These are phyloP conservation scores for Kockiozyma suomiensis DNA, from an alignment of 805 yeast species.

Conservation along the genomic window DNA sequence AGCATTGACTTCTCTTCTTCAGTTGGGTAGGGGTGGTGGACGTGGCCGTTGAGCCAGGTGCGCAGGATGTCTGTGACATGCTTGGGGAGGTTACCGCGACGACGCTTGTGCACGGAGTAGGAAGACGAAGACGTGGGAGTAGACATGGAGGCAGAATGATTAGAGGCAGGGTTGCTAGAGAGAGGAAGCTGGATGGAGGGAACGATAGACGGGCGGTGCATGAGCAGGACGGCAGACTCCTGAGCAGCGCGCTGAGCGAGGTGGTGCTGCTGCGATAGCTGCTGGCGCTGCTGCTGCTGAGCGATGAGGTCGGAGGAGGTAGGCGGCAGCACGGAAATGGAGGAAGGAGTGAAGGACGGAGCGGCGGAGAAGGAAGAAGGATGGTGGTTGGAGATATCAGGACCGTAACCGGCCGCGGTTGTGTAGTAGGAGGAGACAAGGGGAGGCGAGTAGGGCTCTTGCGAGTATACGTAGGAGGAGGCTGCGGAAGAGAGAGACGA, in stretches of 20 bases:
- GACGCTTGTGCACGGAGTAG: constrained; percentile 39
- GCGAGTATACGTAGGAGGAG: constrained; percentile 3
- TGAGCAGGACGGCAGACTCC: constrained; percentile 6
- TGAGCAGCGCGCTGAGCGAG: constrained; percentile 10
- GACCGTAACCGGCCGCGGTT: constrained; percentile 19
- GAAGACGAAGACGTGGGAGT: constrained; percentile 2
- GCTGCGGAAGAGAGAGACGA: constrained; percentile 13
- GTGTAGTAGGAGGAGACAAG: constrained; percentile 18
- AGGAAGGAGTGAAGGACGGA: not conserved
- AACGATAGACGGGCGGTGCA: not conserved
- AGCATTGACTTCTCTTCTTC: constrained; percentile 73
- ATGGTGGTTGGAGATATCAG: constrained; percentile 12
- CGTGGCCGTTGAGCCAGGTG: constrained; percentile 71
- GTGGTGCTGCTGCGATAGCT: constrained; percentile 21
- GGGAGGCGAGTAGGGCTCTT: constrained; percentile 12
- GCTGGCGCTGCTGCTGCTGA: constrained; percentile 6
- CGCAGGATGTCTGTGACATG: constrained; percentile 73
- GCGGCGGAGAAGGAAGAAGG: constrained; percentile 4
- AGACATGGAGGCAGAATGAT: not conserved
- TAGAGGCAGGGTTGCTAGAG: not conserved
- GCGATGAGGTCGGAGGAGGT: not conserved
- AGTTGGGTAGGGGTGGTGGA: constrained; percentile 83
- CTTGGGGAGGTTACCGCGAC: constrained; percentile 76
- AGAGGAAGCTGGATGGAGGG: not conserved
- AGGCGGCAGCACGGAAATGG: not conserved